phyloP scores from a whole-genome alignment of 2,329 filamentous ascomycete species.

The Colletotrichum australisinense region DNA sequence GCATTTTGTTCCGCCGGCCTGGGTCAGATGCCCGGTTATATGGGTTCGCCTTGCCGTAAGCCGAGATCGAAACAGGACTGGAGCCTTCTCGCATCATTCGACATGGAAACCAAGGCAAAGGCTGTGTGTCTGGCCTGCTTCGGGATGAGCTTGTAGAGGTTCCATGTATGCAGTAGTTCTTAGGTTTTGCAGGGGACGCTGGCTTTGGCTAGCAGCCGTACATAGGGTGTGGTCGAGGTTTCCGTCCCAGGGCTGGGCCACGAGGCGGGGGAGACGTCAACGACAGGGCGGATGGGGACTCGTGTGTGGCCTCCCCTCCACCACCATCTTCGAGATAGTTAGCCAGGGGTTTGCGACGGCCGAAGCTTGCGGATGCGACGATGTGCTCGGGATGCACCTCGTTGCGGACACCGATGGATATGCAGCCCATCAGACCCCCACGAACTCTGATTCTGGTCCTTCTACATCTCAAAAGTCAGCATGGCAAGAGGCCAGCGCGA shows the following conservation, averaged over 20 bases:
- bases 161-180: not conserved
- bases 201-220: not conserved
- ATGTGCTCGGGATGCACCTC: not conserved
- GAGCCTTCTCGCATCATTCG: not conserved
- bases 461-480: not conserved
- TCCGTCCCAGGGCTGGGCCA: not conserved
- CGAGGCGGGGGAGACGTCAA: not conserved
- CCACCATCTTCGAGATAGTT: not conserved
- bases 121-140: not conserved
- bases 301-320: not conserved
- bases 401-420: not conserved
- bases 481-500: no score
- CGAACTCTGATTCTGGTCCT: not conserved
- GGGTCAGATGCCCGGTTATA: slow-evolving; percentile 14
- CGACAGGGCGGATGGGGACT: slow-evolving; percentile 6
- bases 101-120: not conserved
- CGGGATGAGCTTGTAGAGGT: not conserved
- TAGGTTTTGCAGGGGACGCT: not conserved
- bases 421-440: not conserved
- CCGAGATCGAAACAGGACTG: not conserved
- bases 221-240: not conserved
- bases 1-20: not conserved
- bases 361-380: not conserved
- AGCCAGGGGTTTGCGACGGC: not conserved
- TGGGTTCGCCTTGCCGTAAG: not conserved